These are phyloP conservation scores for Phytophthora agathidicida DNA, from an alignment of 352 stramenopile species.

Conservation along the genomic window DNA sequence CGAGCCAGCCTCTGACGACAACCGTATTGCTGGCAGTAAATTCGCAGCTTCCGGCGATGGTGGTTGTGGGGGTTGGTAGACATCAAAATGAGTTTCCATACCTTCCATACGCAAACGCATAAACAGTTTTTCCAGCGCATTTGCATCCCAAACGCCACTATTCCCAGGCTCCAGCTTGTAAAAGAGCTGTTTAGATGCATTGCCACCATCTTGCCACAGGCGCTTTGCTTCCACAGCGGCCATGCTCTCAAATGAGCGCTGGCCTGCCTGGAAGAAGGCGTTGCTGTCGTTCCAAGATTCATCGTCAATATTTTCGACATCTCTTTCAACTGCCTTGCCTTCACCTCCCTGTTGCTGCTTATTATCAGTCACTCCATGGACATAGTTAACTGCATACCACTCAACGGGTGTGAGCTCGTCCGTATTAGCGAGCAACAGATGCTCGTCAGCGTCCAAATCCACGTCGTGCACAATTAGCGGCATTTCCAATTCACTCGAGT, in stretches of 20 bases:
- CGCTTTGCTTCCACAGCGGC: constrained; percentile 37
- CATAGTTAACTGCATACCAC: constrained; percentile 86
- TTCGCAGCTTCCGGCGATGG: constrained; percentile 1
- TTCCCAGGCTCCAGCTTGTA: constrained; percentile 23
- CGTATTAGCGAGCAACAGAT: constrained; percentile 81
- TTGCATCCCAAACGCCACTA: constrained; percentile 20
- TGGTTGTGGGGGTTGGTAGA: constrained; percentile 56
- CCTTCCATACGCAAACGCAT: constrained; percentile 58
- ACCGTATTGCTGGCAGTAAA: background rate
- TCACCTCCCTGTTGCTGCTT: constrained; percentile 38
- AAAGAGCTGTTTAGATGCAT: constrained; percentile 50
- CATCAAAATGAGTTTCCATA: constrained; percentile 59
- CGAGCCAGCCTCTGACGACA: constrained; percentile 37
- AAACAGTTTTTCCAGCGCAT: constrained; percentile 48
- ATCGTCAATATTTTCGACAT: constrained; percentile 19
- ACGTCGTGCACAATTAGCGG: constrained; percentile 64
- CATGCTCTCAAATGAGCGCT: constrained; percentile 56
- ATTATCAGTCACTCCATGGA: constrained; percentile 68
- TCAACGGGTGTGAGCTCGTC: constrained; percentile 86
- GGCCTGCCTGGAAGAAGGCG: constrained; percentile 24
- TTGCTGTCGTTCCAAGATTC: constrained; percentile 28
- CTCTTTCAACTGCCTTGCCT: constrained; percentile 19
- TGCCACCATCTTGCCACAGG: constrained; percentile 52
- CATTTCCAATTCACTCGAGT: constrained; percentile 43
- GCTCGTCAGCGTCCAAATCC: constrained; percentile 81